Percentiles rank a stretch among this genome's conserved stretches.
phyloP scores from a whole-genome alignment of 768 basidiomycete genomes.

The Auriculariales sp. region DNA sequence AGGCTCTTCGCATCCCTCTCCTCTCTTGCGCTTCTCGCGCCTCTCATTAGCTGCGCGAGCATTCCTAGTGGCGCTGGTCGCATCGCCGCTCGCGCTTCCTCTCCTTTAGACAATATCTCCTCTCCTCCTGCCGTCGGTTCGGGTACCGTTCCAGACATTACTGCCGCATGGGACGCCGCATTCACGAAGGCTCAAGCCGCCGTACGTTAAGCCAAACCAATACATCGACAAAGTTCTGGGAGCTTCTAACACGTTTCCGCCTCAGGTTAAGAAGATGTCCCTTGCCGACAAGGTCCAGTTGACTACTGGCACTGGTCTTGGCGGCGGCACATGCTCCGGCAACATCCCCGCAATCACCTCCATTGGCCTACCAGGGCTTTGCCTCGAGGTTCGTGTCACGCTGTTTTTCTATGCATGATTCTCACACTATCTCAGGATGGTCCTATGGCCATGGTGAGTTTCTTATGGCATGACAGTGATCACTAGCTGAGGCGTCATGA shows the following conservation, averaged over 20 bases:
- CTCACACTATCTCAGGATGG: neutral
- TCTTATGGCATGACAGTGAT: too few species aligned
- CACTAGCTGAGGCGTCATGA: too few species aligned
- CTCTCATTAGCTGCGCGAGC: neutral
- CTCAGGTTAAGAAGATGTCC: slow-evolving; percentile 30
- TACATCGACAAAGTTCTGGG: too few species aligned
- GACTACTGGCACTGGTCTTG: slow-evolving; percentile 53
- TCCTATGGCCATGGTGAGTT: slow-evolving; percentile 7
- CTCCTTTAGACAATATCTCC: neutral
- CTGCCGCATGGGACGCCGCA: slow-evolving; percentile 40
- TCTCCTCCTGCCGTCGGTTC: neutral
- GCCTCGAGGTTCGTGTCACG: slow-evolving; percentile 38
- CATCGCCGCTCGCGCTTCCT: neutral
- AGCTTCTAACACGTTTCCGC: neutral
- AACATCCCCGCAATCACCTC: slow-evolving; percentile 39
- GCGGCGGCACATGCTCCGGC: slow-evolving; percentile 49
- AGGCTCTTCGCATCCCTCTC: too few species aligned
- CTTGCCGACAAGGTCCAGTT: slow-evolving; percentile 48
- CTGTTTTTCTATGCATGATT: neutral
- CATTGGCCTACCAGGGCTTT: slow-evolving; percentile 50
- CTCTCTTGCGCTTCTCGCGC: neutral
- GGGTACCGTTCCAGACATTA: slow-evolving; percentile 1
- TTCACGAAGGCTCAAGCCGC: slow-evolving; percentile 40
- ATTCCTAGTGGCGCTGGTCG: neutral
- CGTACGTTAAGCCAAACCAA: slow-evolving; percentile 28